phyloP scores from a whole-genome alignment of 768 basidiomycete species.

The Phylloporus rhodoxanthus region DNA sequence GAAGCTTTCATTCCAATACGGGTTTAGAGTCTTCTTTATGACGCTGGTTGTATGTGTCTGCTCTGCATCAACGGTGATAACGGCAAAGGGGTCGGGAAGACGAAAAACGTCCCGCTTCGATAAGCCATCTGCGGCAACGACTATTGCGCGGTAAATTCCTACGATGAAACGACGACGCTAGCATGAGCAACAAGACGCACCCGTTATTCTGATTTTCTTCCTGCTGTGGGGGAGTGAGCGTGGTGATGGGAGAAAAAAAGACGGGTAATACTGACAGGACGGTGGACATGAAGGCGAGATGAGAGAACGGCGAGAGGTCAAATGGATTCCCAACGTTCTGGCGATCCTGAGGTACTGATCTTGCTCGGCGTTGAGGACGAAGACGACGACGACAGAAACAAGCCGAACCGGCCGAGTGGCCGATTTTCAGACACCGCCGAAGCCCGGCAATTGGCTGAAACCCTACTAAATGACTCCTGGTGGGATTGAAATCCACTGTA shows the following conservation, averaged over 20 bases:
- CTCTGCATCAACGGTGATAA: slow-evolving; percentile 96
- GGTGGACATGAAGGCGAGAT: slow-evolving; percentile 22
- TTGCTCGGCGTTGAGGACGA: slow-evolving; percentile 13
- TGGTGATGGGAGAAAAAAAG: background rate
- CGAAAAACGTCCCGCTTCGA: slow-evolving; percentile 95
- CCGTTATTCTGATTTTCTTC: slow-evolving; percentile 77
- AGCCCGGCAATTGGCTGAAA: slow-evolving; percentile 8
- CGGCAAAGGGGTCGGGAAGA: slow-evolving; percentile 95
- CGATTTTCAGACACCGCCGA: slow-evolving; percentile 30
- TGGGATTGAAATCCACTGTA: no score
- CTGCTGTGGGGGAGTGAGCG: slow-evolving; percentile 32
- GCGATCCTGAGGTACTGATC: background rate
- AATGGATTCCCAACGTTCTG: background rate
- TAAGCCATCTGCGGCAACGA: slow-evolving; percentile 91
- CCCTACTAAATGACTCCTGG: no score
- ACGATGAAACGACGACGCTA: background rate
- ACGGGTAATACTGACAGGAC: slow-evolving; percentile 22
- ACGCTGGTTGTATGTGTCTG: slow-evolving; percentile 96
- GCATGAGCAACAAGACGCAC: slow-evolving; percentile 32
- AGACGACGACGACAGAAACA: slow-evolving; percentile 8
- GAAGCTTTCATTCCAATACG: slow-evolving; percentile 98
- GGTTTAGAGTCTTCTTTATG: slow-evolving; percentile 92
- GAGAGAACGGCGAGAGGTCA: background rate
- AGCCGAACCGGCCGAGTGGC: slow-evolving; percentile 3
- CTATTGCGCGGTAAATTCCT: slow-evolving; percentile 35